Base-by-base conservation (phyloP, 2,329 filamentous ascomycete species). In the Fusarium sp. region DNA sequence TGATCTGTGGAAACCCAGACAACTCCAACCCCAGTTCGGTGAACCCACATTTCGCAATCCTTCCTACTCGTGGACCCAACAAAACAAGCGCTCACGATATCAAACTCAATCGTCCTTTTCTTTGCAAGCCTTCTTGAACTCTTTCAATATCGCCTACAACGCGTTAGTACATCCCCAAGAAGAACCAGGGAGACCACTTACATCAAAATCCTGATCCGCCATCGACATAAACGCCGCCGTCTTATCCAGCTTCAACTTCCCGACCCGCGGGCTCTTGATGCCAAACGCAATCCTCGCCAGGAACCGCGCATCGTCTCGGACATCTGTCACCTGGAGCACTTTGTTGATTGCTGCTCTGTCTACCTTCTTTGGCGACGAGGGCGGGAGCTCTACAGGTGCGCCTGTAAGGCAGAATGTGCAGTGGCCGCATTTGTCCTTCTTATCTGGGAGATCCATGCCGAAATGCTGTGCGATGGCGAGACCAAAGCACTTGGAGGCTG, bases 211-310 rank as follows among this genome's bases (percentile, higher is more conserved):
- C 54, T 87, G 84, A 56, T 86, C 80, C 24, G 80, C 82, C 77
- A 89, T 80, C 6, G 83, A 86, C 44, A 81, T 83, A 70, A 88
- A 89, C 0, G 84, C 79, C 0, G 61, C 32, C 9, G 73, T 73
- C 49, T 77, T 83, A 14, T 81, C 77, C 30, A 89, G 66, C 70
- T 83, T 85, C 51, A 87, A 72, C 36, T 77, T 74, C 7, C 76
- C 80, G 1, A 87, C 80, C 2, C 86, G 76, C 0, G 88, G 88
- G 66, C 86, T 89, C 43, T 78, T 80, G 70, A 90, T 89, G 0
- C 88, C 88, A 71, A 89, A 90, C 0, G 87, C 88, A 6, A 90
- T 76, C 20, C 85, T 80, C 0, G 88, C 86, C 26, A 90, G 76
- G 65, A 88, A 85, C 14, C 87, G 76, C 3, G 88, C 80, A 70